phyloP scores from a whole-genome alignment of 306 rosid genomes.

The Medicago ruthenica region DNA sequence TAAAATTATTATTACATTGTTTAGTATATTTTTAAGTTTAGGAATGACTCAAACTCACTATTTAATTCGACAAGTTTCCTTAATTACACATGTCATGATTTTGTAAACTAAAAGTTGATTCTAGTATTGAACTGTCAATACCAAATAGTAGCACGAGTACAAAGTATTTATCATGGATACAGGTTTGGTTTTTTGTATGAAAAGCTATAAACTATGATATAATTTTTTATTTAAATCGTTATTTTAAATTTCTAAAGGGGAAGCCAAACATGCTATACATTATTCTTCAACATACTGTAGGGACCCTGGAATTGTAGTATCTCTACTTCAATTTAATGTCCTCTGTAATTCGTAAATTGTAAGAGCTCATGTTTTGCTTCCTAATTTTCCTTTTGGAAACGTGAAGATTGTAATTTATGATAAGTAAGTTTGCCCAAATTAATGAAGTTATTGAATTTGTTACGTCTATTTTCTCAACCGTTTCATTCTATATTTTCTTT shows the following conservation, averaged over 20 bases:
- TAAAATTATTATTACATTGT: background rate
- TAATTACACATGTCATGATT: background rate
- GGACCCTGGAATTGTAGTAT: too few relatives aligned
- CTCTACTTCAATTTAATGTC: too few relatives aligned
- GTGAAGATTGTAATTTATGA: background rate
- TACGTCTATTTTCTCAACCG: too few relatives aligned
- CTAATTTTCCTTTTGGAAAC: background rate
- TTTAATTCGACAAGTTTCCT: background rate
- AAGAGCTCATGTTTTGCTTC: too few relatives aligned
- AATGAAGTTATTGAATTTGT: too few relatives aligned
- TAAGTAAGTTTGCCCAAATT: too few relatives aligned
- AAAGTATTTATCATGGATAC: slow-evolving; percentile 8
- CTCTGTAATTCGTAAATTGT: too few relatives aligned
- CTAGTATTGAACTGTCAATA: background rate
- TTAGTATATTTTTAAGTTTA: background rate
- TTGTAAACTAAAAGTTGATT: background rate
- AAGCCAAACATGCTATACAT: too few relatives aligned
- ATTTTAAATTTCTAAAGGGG: too few relatives aligned
- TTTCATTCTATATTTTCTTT: too few relatives aligned
- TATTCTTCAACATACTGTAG: background rate
- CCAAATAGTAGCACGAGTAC: slow-evolving; percentile 2
- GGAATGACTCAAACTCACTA: background rate
- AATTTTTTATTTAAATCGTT: background rate
- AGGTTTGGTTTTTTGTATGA: background rate
- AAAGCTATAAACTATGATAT: background rate